These are phyloP conservation scores for Cordyceps cicadae DNA, from an alignment of 2,329 filamentous ascomycete genomes.

Conservation along the genomic window DNA sequence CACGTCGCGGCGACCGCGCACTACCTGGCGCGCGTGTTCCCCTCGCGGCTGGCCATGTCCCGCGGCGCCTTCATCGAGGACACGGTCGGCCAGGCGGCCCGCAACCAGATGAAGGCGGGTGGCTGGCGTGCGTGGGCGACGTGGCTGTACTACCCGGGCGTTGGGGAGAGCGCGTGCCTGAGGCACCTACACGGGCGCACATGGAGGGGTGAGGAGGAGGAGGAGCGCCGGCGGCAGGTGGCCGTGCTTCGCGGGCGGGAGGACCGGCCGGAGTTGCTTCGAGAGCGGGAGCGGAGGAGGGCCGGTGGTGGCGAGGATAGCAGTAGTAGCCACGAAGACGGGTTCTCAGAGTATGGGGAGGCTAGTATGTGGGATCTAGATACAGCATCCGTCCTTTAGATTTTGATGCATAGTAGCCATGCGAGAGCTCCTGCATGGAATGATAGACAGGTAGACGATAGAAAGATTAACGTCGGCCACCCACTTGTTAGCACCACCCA, in stretches of 20 bases:
- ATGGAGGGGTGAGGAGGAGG: slow-evolving; percentile 24
- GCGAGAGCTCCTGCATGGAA: no score
- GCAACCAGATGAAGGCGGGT: slow-evolving; percentile 49
- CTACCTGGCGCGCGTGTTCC: slow-evolving; percentile 42
- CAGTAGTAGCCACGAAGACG: no score
- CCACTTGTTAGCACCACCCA: no score
- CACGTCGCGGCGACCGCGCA: slow-evolving; percentile 41
- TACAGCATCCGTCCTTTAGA: no score
- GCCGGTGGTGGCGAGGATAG: background rate
- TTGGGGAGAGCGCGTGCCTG: slow-evolving; percentile 37
- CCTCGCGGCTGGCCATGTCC: slow-evolving; percentile 39
- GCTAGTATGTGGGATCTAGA: no score
- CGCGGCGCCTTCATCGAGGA: slow-evolving; percentile 50
- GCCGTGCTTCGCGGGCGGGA: background rate
- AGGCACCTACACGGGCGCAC: slow-evolving; percentile 43
- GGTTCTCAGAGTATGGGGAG: no score
- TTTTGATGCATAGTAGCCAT: no score
- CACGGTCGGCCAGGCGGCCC: slow-evolving; percentile 44
- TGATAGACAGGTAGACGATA: no score
- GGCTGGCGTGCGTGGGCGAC: slow-evolving; percentile 44
- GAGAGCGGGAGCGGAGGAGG: background rate
- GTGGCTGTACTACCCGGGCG: slow-evolving; percentile 46
- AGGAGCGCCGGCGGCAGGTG: background rate
- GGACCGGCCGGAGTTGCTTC: background rate
- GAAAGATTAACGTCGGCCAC: no score